These are phyloP conservation scores for Chrysoporthe cubensis DNA, from an alignment of 2,329 filamentous ascomycete genomes.

Conservation along the genomic window DNA sequence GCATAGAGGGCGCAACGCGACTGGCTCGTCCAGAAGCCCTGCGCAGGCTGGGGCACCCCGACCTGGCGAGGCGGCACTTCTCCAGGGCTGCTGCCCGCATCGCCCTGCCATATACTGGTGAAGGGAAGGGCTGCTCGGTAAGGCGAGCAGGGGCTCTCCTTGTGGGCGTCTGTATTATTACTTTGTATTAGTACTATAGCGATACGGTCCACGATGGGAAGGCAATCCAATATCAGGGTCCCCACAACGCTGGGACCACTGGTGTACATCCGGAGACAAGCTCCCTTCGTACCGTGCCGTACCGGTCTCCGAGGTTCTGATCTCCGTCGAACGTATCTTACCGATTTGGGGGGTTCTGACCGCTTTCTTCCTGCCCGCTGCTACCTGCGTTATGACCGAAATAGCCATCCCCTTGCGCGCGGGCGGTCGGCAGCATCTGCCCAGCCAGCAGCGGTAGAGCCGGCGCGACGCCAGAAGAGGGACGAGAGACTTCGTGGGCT, in stretches of 20 bases:
- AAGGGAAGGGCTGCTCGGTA: neutral
- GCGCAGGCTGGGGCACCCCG: slow-evolving; percentile 16
- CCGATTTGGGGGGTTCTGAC: neutral
- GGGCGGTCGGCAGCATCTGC: neutral
- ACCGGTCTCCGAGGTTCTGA: slow-evolving; percentile 6
- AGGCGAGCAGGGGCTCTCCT: slow-evolving; percentile 11
- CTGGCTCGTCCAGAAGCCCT: slow-evolving; percentile 17
- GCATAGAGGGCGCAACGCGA: slow-evolving; percentile 17
- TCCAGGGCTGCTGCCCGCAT: neutral
- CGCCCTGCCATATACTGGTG: neutral
- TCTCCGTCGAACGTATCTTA: neutral
- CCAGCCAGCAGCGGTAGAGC: neutral
- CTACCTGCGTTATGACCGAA: too few species aligned
- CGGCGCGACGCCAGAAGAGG: neutral
- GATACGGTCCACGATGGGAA: slow-evolving; percentile 4
- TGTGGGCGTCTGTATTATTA: slow-evolving; percentile 17
- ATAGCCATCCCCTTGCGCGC: neutral
- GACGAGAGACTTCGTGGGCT: neutral
- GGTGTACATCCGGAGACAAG: slow-evolving; percentile 9
- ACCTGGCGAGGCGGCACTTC: slow-evolving; percentile 21
- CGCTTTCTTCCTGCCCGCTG: too few species aligned
- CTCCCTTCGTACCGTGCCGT: slow-evolving; percentile 23
- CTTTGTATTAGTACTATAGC: neutral
- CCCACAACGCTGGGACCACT: slow-evolving; percentile 16
- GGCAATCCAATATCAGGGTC: slow-evolving; percentile 17